Evolutionary conservation across 129 eudicot genomes (phyloP).

Genomic region (Flaveria sonorensis): DNA sequence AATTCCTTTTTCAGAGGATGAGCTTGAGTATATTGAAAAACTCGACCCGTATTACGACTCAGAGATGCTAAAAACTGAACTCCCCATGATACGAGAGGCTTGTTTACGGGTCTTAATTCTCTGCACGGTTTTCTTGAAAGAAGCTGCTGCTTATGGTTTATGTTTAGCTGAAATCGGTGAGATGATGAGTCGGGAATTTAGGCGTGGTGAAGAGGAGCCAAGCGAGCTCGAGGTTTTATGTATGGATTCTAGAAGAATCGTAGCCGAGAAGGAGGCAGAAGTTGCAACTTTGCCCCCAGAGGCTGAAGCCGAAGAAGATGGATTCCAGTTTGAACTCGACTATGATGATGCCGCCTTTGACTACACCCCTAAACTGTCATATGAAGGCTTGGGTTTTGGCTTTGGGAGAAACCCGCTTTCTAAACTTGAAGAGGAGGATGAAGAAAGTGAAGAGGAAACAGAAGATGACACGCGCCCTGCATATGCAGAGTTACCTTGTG

Average conservation of each 20-base stretch:
- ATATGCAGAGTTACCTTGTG: constrained; percentile 27
- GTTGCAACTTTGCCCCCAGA: constrained; percentile 38
- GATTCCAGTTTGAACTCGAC: constrained; percentile 67
- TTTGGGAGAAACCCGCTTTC: constrained; percentile 66
- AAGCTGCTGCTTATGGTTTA: constrained; percentile 80
- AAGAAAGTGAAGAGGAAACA: constrained; percentile 33
- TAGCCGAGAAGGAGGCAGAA: constrained; percentile 56
- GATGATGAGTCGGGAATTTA: constrained; percentile 92
- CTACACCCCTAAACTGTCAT: constrained; percentile 43
- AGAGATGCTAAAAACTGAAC: constrained; percentile 66
- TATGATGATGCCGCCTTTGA: constrained; percentile 56
- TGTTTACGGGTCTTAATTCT: constrained; percentile 76
- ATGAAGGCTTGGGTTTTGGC: constrained; percentile 45
- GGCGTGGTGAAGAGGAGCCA: constrained; percentile 91
- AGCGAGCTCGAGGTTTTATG: constrained; percentile 89
- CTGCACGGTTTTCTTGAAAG: constrained; percentile 82
- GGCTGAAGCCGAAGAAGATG: constrained; percentile 50
- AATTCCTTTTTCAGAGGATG: constrained; percentile 91
- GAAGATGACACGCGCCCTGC: background rate
- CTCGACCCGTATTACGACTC: constrained; percentile 69
- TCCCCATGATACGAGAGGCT: constrained; percentile 93
- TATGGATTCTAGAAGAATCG: constrained; percentile 73
- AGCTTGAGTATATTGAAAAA: constrained; percentile 71
- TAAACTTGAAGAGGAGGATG: constrained; percentile 57
- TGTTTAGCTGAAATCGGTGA: constrained; percentile 96